Conservation (phyloP, 2,329 filamentous ascomycete species). For the Calonectria montana region DNA sequence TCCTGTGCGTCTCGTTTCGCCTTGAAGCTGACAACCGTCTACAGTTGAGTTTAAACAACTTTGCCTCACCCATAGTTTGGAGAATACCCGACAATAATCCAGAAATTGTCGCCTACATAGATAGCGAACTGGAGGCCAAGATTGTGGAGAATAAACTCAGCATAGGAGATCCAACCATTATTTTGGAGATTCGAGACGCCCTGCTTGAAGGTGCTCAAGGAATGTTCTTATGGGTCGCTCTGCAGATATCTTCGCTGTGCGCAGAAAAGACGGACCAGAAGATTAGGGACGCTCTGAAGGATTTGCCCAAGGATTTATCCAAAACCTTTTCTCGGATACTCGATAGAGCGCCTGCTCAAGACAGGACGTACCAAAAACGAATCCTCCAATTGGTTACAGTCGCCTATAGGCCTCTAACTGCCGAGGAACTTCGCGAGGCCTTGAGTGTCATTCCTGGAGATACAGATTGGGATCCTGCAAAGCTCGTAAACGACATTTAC, state of each 20-base stretch:
- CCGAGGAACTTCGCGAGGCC: conserved; percentile 51
- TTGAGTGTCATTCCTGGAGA: conserved; percentile 50
- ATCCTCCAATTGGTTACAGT: conserved; percentile 47
- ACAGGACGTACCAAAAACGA: conserved; percentile 33
- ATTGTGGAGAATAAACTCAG: conserved; percentile 19
- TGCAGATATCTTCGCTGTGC: conserved; percentile 51
- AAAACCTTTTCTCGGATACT: conserved; percentile 49
- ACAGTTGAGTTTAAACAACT: neutral
- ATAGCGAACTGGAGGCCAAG: conserved; percentile 20
- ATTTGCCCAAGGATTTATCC: conserved; percentile 46
- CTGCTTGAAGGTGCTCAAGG: conserved; percentile 44
- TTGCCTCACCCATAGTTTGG: neutral
- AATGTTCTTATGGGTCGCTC: conserved; percentile 53
- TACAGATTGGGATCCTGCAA: conserved; percentile 34
- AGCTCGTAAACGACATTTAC: conserved; percentile 39
- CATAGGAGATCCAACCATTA: conserved; percentile 27
- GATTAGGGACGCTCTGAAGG: conserved; percentile 46
- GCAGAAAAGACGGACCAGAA: conserved; percentile 48
- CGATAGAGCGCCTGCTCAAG: conserved; percentile 23
- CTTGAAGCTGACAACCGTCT: neutral
- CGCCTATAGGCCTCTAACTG: conserved; percentile 45
- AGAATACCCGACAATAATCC: conserved; percentile 37
- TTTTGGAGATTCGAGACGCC: conserved; percentile 33
- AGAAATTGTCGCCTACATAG: conserved; percentile 38
- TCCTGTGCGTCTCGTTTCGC: neutral